Evolutionary conservation across 148 eudicot genomes (phyloP).

Genomic region (Polygonum maritimum): DNA sequence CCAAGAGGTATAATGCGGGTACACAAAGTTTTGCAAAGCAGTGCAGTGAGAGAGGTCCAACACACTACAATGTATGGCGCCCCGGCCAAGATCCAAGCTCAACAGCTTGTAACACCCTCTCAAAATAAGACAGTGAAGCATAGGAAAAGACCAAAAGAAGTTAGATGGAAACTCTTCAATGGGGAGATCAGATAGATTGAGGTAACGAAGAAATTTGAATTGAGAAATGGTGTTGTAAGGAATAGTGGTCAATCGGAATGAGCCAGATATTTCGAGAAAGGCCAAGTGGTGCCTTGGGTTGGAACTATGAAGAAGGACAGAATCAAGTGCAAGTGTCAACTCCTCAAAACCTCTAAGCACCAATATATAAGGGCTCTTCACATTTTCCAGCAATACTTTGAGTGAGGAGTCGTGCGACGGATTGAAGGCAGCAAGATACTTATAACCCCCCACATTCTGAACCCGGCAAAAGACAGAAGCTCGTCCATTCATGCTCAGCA

Average conservation of each 20-base stretch:
- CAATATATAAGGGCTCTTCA: neutral
- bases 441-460: too few species aligned
- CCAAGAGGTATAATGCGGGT: too few species aligned
- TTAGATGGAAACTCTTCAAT: neutral
- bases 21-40: neutral
- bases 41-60: constrained; percentile 8
- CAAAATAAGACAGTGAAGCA: neutral
- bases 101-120: neutral
- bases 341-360: neutral
- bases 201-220: neutral
- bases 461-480: neutral
- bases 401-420: neutral
- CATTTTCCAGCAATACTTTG: neutral
- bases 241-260: neutral
- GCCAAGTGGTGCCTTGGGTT: neutral
- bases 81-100: too few species aligned
- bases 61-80: neutral
- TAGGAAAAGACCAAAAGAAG: neutral
- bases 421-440: neutral
- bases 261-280: neutral
- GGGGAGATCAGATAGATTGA: neutral
- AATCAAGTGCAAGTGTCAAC: neutral
- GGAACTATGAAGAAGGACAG: neutral
- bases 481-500: neutral
- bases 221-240: neutral